A percentile compares a stretch with the other conserved stretches of the same genome.
phyloP scores from a whole-genome alignment of 2,329 filamentous ascomycete genomes.

The Beauveria sp. region DNA sequence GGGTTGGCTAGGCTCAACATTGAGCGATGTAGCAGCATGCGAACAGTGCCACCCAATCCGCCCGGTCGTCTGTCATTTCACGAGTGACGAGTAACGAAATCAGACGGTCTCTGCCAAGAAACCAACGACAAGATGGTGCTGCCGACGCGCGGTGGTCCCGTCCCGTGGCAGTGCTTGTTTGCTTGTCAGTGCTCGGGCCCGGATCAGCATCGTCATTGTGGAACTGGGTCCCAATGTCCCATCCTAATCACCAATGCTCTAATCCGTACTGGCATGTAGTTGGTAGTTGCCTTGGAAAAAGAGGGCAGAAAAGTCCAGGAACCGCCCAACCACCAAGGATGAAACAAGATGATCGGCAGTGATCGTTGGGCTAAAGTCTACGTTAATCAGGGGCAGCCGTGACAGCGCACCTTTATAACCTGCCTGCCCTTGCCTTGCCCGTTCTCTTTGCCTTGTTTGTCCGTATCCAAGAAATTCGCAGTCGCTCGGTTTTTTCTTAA shows the following conservation, averaged over 20 bases:
- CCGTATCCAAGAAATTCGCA: not conserved
- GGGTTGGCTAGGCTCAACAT: no score
- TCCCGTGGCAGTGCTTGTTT: constrained; percentile 5
- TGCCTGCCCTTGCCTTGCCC: not conserved
- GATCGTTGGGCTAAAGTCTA: constrained; percentile 6
- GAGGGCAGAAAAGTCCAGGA: not conserved
- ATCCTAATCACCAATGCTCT: not conserved
- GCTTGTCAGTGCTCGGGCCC: not conserved
- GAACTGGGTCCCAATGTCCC: not conserved
- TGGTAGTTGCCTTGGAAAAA: not conserved
- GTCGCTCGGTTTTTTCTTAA: not conserved
- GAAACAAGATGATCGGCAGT: constrained; percentile 11
- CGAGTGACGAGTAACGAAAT: no score
- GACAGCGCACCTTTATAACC: not conserved
- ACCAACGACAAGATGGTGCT: not conserved
- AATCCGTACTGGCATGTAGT: not conserved
- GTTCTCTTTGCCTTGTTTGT: not conserved
- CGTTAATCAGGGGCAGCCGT: not conserved
- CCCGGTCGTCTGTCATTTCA: no score
- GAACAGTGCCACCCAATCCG: no score
- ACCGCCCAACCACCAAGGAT: not conserved
- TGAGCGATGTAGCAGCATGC: no score
- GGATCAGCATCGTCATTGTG: not conserved
- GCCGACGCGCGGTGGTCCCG: not conserved
- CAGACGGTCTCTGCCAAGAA: no score